Evolutionary conservation across 78 protist genomes (phyloP).

Genomic region (Planoprotostelium fungivorum): DNA sequence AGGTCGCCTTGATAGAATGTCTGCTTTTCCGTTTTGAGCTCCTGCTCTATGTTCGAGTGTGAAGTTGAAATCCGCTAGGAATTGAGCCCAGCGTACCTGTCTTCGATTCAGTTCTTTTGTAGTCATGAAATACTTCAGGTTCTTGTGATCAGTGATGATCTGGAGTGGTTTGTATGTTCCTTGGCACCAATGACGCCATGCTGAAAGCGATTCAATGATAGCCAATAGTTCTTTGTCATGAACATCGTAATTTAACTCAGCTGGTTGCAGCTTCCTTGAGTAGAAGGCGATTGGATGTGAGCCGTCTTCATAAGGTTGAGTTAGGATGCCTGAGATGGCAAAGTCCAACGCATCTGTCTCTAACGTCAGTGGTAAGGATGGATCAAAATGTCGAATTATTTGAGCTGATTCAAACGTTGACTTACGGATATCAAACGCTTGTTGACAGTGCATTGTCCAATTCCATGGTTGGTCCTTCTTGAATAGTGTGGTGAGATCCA

Average conservation of each 20-base stretch:
- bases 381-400: background rate
- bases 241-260: slow-evolving; percentile 14
- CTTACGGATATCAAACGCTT: slow-evolving; percentile 11
- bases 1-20: slow-evolving; percentile 15
- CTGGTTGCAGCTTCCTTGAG: slow-evolving; percentile 4
- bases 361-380: background rate
- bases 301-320: slow-evolving; percentile 8
- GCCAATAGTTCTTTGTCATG: slow-evolving; percentile 26
- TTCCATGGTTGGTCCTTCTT: background rate
- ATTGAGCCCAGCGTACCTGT: background rate
- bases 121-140: background rate
- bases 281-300: slow-evolving; percentile 16
- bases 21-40: background rate
- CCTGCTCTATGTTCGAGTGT: slow-evolving; percentile 1
- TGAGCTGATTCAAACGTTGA: background rate
- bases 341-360: slow-evolving; percentile 32
- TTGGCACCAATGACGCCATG: slow-evolving; percentile 1
- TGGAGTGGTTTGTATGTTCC: background rate
- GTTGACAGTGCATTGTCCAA: background rate
- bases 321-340: slow-evolving; percentile 27
- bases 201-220: background rate
- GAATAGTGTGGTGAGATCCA: background rate
- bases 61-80: slow-evolving; percentile 4
- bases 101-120: background rate
- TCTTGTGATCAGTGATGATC: slow-evolving; percentile 34